Conservation (phyloP, 78 protist species). For the Anaeramoeba flamelloides region DNA sequence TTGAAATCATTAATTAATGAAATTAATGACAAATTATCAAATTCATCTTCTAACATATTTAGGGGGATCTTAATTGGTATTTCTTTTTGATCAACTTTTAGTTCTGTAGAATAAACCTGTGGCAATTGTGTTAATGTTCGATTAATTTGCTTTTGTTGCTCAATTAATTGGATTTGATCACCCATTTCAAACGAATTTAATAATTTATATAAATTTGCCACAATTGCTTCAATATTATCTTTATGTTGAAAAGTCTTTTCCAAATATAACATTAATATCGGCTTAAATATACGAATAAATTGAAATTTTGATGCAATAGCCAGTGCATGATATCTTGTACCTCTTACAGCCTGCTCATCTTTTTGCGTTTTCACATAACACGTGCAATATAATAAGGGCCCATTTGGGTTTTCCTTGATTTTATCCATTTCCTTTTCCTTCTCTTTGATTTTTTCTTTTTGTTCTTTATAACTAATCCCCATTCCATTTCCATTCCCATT, state of each 20-base stretch:
- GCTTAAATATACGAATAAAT: slow-evolving; percentile 42
- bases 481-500: too few relatives aligned
- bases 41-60: slow-evolving; percentile 40
- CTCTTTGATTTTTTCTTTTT: background rate
- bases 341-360: slow-evolving; percentile 28
- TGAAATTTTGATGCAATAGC: slow-evolving; percentile 49
- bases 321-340: slow-evolving; percentile 50
- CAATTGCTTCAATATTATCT: slow-evolving; percentile 11
- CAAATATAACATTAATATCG: slow-evolving; percentile 39
- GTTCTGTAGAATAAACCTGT: background rate
- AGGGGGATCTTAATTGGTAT: slow-evolving; percentile 44
- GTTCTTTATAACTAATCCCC: too few relatives aligned
- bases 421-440: background rate
- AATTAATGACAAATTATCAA: slow-evolving; percentile 37
- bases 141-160: background rate
- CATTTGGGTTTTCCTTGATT: background rate
- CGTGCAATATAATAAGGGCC: slow-evolving; percentile 48
- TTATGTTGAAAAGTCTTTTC: slow-evolving; percentile 28
- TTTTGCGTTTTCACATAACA: slow-evolving; percentile 37
- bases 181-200: slow-evolving; percentile 42
- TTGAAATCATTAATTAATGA: slow-evolving; percentile 39
- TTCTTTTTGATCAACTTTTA: background rate
- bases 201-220: slow-evolving; percentile 39
- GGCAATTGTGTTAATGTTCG: background rate
- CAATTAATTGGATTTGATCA: background rate